A percentile compares a stretch with the other conserved stretches of the same genome.
Conservation (phyloP, 1,284 basidiomycete species). For the Ceratobasidium sp. region DNA sequence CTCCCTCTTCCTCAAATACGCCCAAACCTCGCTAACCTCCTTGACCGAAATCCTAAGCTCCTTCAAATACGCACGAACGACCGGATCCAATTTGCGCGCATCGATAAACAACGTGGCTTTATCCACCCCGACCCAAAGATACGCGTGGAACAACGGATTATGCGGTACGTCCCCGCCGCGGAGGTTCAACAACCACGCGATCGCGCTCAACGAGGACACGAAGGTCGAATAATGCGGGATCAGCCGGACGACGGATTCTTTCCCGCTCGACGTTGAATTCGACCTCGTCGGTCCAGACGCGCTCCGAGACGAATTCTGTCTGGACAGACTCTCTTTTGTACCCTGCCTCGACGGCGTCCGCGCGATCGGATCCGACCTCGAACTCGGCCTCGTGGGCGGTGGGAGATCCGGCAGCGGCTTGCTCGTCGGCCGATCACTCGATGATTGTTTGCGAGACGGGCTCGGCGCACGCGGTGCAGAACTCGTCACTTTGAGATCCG, state of each 20-base stretch:
- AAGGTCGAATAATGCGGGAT: slow-evolving; percentile 37
- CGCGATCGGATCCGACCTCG: neutral
- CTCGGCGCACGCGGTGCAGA: neutral
- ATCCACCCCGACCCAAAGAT: slow-evolving; percentile 78
- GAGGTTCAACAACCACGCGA: slow-evolving; percentile 85
- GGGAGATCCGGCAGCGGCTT: slow-evolving; percentile 9
- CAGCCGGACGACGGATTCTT: slow-evolving; percentile 5
- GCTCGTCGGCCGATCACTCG: slow-evolving; percentile 1
- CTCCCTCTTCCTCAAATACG: slow-evolving; percentile 77
- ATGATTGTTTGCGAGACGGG: neutral
- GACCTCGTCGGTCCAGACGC: no score
- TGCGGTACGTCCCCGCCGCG: slow-evolving; percentile 88
- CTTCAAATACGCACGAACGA: slow-evolving; percentile 70
- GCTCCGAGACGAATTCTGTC: no score
- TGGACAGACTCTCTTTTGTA: no score
- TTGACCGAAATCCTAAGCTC: slow-evolving; percentile 70
- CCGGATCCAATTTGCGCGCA: slow-evolving; percentile 67
- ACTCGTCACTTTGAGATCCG: slow-evolving; percentile 25
- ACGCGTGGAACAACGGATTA: slow-evolving; percentile 89
- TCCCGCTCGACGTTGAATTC: slow-evolving; percentile 2
- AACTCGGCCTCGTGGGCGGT: slow-evolving; percentile 2
- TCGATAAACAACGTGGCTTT: slow-evolving; percentile 78
- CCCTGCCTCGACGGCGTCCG: neutral
- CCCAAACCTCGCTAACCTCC: slow-evolving; percentile 85
- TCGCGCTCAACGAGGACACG: slow-evolving; percentile 39